Evolutionary conservation across 129 eudicot genomes (phyloP), one percentile per base, ranked within the genome.

Genomic region (Escallonia rubra): DNA sequence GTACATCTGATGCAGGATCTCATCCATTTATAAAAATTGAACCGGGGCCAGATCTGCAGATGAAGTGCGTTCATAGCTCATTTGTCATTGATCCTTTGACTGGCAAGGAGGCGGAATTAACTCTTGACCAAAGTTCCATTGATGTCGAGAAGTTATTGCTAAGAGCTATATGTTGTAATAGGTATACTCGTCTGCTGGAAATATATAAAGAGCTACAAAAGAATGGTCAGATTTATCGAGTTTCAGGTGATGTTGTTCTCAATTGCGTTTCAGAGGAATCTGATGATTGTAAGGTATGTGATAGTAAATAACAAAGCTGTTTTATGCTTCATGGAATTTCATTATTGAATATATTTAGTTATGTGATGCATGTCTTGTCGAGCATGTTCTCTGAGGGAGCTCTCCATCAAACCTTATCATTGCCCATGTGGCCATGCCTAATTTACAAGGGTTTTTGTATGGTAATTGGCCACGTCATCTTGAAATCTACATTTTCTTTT

Each of bases 121-220:
- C 78, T 60, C 86, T 94, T 62, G 87, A 89, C 69, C 90, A 82
- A 70, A 85, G 88, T 75, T 87, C 93, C 75, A 94, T 94, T 69
- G 99, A 94, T 78, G 94, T 94, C 71, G 99, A 94, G 85, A 80
- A 82, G 69, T 78, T 94, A 74, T 79, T 93, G 47, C 87, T 93
- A 34, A 79, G 84, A 73, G 96, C 95, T 68, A 89, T 94, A 72
- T 75, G 85, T 53, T 89, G 96, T 72, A 86, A 86, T 63, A 80
- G 88, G 68, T 94, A 84, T 77, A 94, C 99, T 38, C 97, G 97
- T 47, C 74, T 94, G 78, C 90, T 94, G 74, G 96, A 94, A 78
- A 87, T 89, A 34, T 80, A 78, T 77, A 85, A 79, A 73, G 96
- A 89, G 69, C 81, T 94, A 72, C 86, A 80, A 68, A 83, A 81